phyloP scores from a whole-genome alignment of 2,329 filamentous ascomycete genomes.

The Fusarium duplospermum region DNA sequence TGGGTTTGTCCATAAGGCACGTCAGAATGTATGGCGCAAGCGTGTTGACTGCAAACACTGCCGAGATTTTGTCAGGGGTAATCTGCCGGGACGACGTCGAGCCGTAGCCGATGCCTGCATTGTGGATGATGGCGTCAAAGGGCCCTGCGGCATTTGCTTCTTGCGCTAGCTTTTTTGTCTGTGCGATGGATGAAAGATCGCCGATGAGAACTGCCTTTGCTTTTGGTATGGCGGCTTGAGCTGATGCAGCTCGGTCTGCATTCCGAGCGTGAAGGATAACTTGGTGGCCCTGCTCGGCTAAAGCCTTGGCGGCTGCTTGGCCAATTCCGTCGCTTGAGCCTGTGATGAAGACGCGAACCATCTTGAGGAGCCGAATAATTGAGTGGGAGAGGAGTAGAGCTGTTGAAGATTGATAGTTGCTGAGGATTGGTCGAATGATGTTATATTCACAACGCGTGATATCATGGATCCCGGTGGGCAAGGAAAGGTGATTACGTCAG shows the following conservation, averaged over 20 bases:
- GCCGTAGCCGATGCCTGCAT: slow-evolving; percentile 37
- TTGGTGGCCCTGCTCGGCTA: slow-evolving; percentile 34
- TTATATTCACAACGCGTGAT: neutral
- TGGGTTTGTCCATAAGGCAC: slow-evolving; percentile 28
- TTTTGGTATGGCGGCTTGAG: slow-evolving; percentile 23
- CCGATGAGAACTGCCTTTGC: slow-evolving; percentile 24
- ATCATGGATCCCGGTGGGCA: neutral
- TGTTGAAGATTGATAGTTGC: neutral
- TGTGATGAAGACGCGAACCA: slow-evolving; percentile 39
- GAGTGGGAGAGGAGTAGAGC: neutral
- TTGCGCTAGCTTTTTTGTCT: slow-evolving; percentile 30
- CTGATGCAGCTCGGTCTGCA: slow-evolving; percentile 28
- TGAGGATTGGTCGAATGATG: neutral
- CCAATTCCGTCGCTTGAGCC: slow-evolving; percentile 37
- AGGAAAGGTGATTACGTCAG: neutral
- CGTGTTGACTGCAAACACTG: slow-evolving; percentile 35
- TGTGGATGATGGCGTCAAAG: slow-evolving; percentile 34
- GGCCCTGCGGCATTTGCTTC: slow-evolving; percentile 29
- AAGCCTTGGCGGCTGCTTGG: slow-evolving; percentile 29
- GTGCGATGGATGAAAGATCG: slow-evolving; percentile 26
- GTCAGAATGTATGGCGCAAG: slow-evolving; percentile 35
- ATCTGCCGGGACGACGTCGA: slow-evolving; percentile 16
- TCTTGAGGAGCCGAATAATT: neutral
- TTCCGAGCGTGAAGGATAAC: slow-evolving; percentile 35
- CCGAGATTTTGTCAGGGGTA: slow-evolving; percentile 25